phyloP scores from a whole-genome alignment of 805 yeast genomes.

The Starmerella apicola region DNA sequence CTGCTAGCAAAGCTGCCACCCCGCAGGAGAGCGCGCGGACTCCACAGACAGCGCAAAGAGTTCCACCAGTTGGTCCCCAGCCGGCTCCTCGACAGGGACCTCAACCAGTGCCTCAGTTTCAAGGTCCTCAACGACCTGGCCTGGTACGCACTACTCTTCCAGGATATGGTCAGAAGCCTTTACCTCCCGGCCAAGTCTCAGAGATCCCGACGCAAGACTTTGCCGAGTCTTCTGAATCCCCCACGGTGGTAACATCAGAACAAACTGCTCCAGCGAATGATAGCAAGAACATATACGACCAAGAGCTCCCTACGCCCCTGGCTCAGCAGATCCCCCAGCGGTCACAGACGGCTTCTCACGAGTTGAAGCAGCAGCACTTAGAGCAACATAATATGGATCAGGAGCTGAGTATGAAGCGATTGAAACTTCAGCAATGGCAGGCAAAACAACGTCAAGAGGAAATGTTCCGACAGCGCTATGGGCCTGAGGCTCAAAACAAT shows the following conservation, averaged over 20 bases:
- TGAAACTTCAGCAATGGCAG: slow-evolving; percentile 22
- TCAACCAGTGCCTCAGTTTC: neutral
- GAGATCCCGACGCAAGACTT: no score
- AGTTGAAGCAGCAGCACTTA: slow-evolving; percentile 12
- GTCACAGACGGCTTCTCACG: neutral
- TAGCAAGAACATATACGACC: neutral
- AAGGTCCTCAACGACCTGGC: neutral
- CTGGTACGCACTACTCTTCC: no score
- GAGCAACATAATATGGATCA: slow-evolving; percentile 20
- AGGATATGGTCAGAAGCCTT: no score
- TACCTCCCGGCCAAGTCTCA: no score
- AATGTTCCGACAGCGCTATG: slow-evolving; percentile 11
- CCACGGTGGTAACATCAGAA: no score
- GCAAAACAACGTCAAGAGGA: slow-evolving; percentile 24
- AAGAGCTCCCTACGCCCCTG: slow-evolving; percentile 1
- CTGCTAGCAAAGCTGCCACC: neutral
- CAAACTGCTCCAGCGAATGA: neutral
- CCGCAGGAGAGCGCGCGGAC: neutral
- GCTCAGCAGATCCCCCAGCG: slow-evolving; percentile 1
- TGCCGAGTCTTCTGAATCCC: no score
- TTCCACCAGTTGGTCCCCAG: neutral
- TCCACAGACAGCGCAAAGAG: neutral
- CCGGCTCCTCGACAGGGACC: neutral
- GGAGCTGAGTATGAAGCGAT: slow-evolving; percentile 15
- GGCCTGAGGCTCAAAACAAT: slow-evolving; percentile 1